Percentiles rank a stretch among this genome's conserved stretches.
These are phyloP conservation scores for Phytopythium helicoides DNA, from an alignment of 352 stramenopile genomes.

Conservation along the genomic window DNA sequence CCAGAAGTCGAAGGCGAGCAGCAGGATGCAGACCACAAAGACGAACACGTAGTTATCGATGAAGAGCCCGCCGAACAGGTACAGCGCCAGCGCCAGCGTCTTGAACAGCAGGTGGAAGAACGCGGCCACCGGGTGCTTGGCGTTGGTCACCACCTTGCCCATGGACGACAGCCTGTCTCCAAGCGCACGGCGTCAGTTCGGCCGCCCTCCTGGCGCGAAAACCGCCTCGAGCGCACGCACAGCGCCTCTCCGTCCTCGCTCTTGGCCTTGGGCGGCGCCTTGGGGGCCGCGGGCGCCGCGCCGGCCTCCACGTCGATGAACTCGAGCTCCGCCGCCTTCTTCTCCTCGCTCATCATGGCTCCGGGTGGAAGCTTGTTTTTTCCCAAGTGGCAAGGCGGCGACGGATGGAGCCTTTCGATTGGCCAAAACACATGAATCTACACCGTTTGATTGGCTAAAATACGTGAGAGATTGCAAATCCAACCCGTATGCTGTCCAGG, in stretches of 20 bases:
- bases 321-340: slow-evolving; percentile 69
- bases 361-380: background rate
- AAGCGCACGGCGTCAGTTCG: background rate
- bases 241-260: slow-evolving; percentile 51
- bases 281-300: slow-evolving; percentile 11
- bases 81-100: slow-evolving; percentile 89
- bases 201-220: too few species aligned
- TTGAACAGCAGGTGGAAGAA: slow-evolving; percentile 99
- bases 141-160: slow-evolving; percentile 60
- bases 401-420: background rate
- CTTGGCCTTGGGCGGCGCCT: slow-evolving; percentile 17
- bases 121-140: slow-evolving; percentile 92
- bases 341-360: slow-evolving; percentile 60
- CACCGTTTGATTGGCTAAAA: slow-evolving; percentile 24
- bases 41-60: slow-evolving; percentile 95
- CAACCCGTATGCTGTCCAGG: background rate
- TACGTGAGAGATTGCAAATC: background rate
- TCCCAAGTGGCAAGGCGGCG: background rate
- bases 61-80: slow-evolving; percentile 92
- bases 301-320: slow-evolving; percentile 71
- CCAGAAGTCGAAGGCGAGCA: slow-evolving; percentile 98
- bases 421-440: slow-evolving; percentile 1
- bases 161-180: slow-evolving; percentile 60
- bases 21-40: slow-evolving; percentile 95
- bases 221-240: slow-evolving; percentile 24